Percentiles rank a stretch among this genome's conserved stretches.
phyloP scores from a whole-genome alignment of 768 basidiomycete genomes.

The Inosperma sp. region DNA sequence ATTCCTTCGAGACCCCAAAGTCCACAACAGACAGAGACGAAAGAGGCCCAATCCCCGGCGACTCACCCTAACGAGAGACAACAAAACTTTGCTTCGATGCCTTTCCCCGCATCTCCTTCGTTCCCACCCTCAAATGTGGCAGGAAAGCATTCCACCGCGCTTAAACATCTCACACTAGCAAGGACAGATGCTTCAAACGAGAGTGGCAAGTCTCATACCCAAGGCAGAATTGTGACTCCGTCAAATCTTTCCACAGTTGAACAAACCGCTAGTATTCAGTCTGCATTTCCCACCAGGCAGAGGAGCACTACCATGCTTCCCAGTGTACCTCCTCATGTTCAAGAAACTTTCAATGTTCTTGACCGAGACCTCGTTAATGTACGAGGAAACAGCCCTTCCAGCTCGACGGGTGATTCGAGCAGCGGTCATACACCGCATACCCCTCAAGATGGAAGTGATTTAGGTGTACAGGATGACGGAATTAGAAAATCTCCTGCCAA shows the following conservation, averaged over 20 bases:
- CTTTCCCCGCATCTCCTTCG: slow-evolving; percentile 26
- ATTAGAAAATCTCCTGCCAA: slow-evolving; percentile 11
- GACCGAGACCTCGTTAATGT: slow-evolving; percentile 53
- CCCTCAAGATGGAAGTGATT: slow-evolving; percentile 74
- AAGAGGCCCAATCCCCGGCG: slow-evolving; percentile 6
- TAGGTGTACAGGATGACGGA: slow-evolving; percentile 25
- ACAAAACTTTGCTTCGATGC: slow-evolving; percentile 39
- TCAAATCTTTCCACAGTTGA: slow-evolving; percentile 7
- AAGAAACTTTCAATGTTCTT: slow-evolving; percentile 28
- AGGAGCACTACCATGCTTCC: slow-evolving; percentile 42
- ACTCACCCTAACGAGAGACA: slow-evolving; percentile 24
- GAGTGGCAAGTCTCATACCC: slow-evolving; percentile 4
- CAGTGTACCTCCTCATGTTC: slow-evolving; percentile 23
- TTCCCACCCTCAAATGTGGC: slow-evolving; percentile 17
- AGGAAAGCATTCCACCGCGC: too few relatives aligned
- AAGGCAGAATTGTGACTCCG: background rate
- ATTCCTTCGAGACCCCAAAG: background rate
- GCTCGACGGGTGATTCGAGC: slow-evolving; percentile 83
- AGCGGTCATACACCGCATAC: slow-evolving; percentile 72
- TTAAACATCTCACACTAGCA: background rate
- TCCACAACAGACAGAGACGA: slow-evolving; percentile 10
- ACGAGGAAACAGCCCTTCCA: slow-evolving; percentile 66
- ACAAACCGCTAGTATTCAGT: slow-evolving; percentile 10
- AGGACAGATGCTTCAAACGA: slow-evolving; percentile 3
- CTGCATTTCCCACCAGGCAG: slow-evolving; percentile 23